Conservation (phyloP, 1,284 basidiomycete genomes). For the Inonotus hispidus region DNA sequence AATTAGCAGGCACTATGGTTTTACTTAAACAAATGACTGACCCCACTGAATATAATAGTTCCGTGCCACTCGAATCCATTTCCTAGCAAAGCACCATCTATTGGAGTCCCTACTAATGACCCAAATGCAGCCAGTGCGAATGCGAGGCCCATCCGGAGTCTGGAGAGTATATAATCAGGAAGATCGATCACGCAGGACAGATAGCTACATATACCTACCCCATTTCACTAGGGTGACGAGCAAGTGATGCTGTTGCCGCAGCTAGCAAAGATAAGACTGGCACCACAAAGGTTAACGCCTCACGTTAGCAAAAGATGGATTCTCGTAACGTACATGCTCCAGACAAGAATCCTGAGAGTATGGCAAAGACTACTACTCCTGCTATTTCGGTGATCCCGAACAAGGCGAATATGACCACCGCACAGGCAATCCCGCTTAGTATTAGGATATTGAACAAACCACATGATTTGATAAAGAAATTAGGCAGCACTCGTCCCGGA, state of each 20-base stretch:
- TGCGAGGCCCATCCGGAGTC: slow-evolving; percentile 33
- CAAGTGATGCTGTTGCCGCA: slow-evolving; percentile 8
- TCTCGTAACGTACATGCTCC: slow-evolving; percentile 19
- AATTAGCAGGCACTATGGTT: too few relatives aligned
- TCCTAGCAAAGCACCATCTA: slow-evolving; percentile 39
- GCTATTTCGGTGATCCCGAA: slow-evolving; percentile 19
- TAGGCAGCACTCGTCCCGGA: slow-evolving; percentile 35
- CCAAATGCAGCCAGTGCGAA: slow-evolving; percentile 21
- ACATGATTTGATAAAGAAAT: slow-evolving; percentile 6
- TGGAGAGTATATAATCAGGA: not conserved
- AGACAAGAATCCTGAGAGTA: slow-evolving; percentile 21
- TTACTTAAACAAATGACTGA: slow-evolving; percentile 14
- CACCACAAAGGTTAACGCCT: not conserved
- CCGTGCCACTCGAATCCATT: slow-evolving; percentile 37
- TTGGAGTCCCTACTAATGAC: slow-evolving; percentile 33
- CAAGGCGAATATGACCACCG: slow-evolving; percentile 22
- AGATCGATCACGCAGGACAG: not conserved
- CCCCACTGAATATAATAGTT: slow-evolving; percentile 39
- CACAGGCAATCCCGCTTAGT: slow-evolving; percentile 3
- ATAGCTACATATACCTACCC: not conserved
- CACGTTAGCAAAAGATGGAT: not conserved
- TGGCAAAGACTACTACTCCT: slow-evolving; percentile 13
- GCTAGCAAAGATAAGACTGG: slow-evolving; percentile 6
- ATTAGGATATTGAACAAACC: slow-evolving; percentile 5
- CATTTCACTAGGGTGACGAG: slow-evolving; percentile 5